phyloP scores from a whole-genome alignment of 164 flowering plant genomes.

The Umbilicus rupestris region DNA sequence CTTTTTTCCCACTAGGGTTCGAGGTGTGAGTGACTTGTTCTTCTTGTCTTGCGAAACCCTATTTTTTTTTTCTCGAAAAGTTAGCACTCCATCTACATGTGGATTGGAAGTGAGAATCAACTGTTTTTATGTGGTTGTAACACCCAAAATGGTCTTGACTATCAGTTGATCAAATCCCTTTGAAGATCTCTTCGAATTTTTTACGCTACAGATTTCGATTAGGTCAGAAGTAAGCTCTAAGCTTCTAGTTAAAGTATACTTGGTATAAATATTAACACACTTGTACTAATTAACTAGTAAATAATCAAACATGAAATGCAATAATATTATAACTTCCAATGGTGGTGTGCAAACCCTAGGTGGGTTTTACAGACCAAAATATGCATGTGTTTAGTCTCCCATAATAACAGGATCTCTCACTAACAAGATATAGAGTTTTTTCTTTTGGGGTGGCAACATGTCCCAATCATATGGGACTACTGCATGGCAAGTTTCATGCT shows the following conservation, averaged over 20 bases:
- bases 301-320: background rate
- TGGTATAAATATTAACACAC: background rate
- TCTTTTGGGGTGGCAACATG: no score
- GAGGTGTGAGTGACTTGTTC: constrained; percentile 4
- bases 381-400: background rate
- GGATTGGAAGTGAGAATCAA: constrained; percentile 3
- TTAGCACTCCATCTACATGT: constrained; percentile 6
- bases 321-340: background rate
- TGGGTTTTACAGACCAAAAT: background rate
- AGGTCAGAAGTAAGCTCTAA: background rate
- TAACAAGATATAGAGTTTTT: background rate
- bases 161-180: background rate
- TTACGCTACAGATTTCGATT: background rate
- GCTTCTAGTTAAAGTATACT: background rate
- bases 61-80: background rate
- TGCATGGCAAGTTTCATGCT: no score
- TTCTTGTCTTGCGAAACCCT: background rate
- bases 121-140: background rate
- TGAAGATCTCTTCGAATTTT: no score
- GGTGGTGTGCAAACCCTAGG: background rate
- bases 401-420: background rate
- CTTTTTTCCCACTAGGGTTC: background rate
- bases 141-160: background rate
- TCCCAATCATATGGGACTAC: no score
- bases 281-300: background rate